Evolutionary conservation across 495 filamentous ascomycete species (phyloP).

Genomic region (Usnea hakonensis): DNA sequence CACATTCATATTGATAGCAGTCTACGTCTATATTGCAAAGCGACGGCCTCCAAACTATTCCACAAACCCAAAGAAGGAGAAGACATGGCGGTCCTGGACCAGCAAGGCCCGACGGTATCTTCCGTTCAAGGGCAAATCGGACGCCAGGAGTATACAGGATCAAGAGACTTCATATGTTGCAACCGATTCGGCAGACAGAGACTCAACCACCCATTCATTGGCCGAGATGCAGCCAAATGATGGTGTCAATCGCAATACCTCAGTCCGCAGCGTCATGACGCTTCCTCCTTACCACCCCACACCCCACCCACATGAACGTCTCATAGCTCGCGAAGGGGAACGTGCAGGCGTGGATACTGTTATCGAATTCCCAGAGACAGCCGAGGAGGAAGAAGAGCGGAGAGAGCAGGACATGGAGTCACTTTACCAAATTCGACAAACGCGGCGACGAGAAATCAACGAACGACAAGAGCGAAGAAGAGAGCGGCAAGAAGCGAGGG

Average conservation of each 20-base stretch:
- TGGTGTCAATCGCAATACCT: slow-evolving; percentile 74
- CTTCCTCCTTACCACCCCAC: slow-evolving; percentile 70
- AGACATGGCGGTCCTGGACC: slow-evolving; percentile 12
- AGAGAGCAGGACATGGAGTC: slow-evolving; percentile 92
- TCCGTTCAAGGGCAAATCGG: slow-evolving; percentile 6
- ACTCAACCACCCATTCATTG: slow-evolving; percentile 27
- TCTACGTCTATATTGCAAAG: slow-evolving; percentile 20
- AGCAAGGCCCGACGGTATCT: slow-evolving; percentile 9
- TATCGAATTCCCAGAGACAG: slow-evolving; percentile 70
- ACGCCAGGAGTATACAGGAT: slow-evolving; percentile 13
- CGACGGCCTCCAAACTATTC: slow-evolving; percentile 15
- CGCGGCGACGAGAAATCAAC: slow-evolving; percentile 64
- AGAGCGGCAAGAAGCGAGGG: slow-evolving; percentile 58
- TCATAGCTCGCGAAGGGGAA: slow-evolving; percentile 88
- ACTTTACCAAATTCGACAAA: slow-evolving; percentile 78
- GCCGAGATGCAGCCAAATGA: slow-evolving; percentile 13
- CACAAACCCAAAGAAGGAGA: slow-evolving; percentile 4
- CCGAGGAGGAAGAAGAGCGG: slow-evolving; percentile 65
- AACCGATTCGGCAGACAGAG: slow-evolving; percentile 24
- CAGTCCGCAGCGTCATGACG: slow-evolving; percentile 85
- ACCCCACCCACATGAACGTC: slow-evolving; percentile 65
- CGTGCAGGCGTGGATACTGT: slow-evolving; percentile 87
- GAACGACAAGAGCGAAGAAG: slow-evolving; percentile 69
- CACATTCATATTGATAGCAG: slow-evolving; percentile 13
- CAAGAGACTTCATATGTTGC: slow-evolving; percentile 19